Base-by-base conservation (phyloP, 208 protist species). In the Trypanosoma scelopori region DNA sequence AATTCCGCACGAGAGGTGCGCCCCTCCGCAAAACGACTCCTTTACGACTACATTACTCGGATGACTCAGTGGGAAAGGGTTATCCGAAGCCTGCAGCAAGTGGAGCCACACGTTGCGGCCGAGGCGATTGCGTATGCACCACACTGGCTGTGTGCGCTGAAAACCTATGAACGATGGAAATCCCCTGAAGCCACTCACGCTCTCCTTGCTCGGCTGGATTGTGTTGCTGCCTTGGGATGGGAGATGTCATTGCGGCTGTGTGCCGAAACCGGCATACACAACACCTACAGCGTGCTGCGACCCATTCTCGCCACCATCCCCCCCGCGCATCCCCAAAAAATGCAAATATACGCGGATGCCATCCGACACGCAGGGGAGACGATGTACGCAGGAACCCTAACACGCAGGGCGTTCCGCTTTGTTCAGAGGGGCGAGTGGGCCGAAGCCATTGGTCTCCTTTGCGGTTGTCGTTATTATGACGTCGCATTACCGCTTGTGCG, bases 321-420 rank as follows among this genome's bases (percentile, higher is more conserved):
- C 0, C 28, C 16, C 2, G 41, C 71, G 7, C 55, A 74, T 25
- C 61, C 79, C 1, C 57, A 64, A 35, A 59, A 51, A 37, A 69
- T 85, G 56, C 46, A 79, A 27, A 12, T 80, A 1, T 42, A 70
- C 45, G 41, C 71, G 9, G 35, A 37, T 20, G 74, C 76, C 48
- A 66, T 91, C 51, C 59, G 47, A 12, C 41, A 52, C 37, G 55
- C 52, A 12, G 79, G 60, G 12, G 52, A 56, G 13, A 68, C 73
- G 32, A 93, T 93, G 87, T 91, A 82, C 62, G 32, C 82, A 16
- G 87, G 80, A 25, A 85, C 87, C 20, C 48, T 85, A 7, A 78
- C 79, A 28, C 69, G 79, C 1, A 69, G 79, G 25, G 64, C 76
- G 18, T 65, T 68, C 47, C 28, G 48, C 2, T 64, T 78, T 52